Base-by-base conservation (phyloP, 2,329 filamentous ascomycete species). In the Alternaria brassicicola region DNA sequence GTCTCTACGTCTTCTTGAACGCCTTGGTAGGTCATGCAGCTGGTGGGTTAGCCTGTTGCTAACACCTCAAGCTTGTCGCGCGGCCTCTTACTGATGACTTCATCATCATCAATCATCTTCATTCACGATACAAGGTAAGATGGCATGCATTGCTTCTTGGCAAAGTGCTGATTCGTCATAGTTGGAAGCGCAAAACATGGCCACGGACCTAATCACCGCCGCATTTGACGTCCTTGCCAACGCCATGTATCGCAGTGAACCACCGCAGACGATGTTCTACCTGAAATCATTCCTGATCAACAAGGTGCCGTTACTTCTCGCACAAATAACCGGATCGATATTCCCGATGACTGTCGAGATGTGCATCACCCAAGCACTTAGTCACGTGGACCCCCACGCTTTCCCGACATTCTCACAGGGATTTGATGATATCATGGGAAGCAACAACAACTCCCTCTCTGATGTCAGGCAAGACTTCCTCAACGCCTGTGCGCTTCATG, bases 171-270 rank as follows among this genome's bases (percentile, higher is more conserved):
- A 82, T 51, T 26, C 9, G 5, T 15, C 2, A 17, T 4, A 93
- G 85, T 90, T 89, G 36, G 90, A 97, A 68, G 84, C 90, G 39
- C 90, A 94, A 75, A 84, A 86, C 12, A 88, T 92, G 42, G 87
- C 91, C 0, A 87, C 92, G 52, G 93, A 97, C 68, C 82, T 98
- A 2, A 90, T 98, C 39, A 85, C 94, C 9, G 92, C 93, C 1
- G 89, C 93, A 0, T 98, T 99, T 70, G 93, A 98, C 68, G 85
- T 96, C 5, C 82, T 99, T 15, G 91, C 93, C 33, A 96, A 96
- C 70, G 90, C 90, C 5, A 90, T 94, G 62, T 91, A 95, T 66
- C 86, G 90, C 35, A 85, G 82, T 43, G 86, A 89, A 68, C 80
- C 85, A 8, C 75, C 77, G 17, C 82, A 86, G 51, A 84, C 83